Evolutionary conservation across 208 protist species (phyloP).

Genomic region (Trypanosoma melophagium): DNA sequence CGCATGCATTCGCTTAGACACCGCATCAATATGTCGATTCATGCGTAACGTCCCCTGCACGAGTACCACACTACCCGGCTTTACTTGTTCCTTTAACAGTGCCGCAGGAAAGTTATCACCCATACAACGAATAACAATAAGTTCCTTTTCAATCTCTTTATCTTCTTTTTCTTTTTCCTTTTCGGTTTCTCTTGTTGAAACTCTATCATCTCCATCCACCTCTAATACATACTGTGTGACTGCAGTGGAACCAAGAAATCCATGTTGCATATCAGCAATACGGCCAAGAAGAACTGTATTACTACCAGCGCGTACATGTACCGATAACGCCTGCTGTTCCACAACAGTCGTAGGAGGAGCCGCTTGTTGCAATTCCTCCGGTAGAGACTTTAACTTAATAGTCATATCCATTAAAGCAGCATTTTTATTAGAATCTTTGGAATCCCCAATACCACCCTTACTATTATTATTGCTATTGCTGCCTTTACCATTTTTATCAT

Average conservation of each 20-base stretch:
- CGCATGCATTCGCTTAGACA: constrained; percentile 64
- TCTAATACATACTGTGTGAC: constrained; percentile 74
- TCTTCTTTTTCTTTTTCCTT: not conserved
- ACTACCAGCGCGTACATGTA: constrained; percentile 56
- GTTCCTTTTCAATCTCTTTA: constrained; percentile 43
- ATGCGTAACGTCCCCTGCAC: constrained; percentile 68
- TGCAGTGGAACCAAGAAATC: constrained; percentile 43
- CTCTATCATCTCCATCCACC: constrained; percentile 20
- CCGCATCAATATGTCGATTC: constrained; percentile 70
- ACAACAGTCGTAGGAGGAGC: constrained; percentile 20
- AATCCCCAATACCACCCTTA: not conserved
- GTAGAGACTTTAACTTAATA: too few relatives aligned
- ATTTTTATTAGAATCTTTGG: not conserved
- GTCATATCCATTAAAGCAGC: not conserved
- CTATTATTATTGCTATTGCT: constrained; percentile 3
- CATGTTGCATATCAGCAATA: constrained; percentile 71
- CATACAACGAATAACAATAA: constrained; percentile 75
- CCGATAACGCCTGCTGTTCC: constrained; percentile 30
- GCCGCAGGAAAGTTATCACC: constrained; percentile 45
- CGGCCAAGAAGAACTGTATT: constrained; percentile 66
- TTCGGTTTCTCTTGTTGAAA: not conserved
- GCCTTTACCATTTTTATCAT: not conserved
- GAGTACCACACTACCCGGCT: constrained; percentile 44
- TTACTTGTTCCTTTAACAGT: constrained; percentile 50
- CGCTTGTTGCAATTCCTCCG: constrained; percentile 21